Evolutionary conservation across 805 yeast genomes (phyloP).

Genomic region (Ogataea zsoltii): DNA sequence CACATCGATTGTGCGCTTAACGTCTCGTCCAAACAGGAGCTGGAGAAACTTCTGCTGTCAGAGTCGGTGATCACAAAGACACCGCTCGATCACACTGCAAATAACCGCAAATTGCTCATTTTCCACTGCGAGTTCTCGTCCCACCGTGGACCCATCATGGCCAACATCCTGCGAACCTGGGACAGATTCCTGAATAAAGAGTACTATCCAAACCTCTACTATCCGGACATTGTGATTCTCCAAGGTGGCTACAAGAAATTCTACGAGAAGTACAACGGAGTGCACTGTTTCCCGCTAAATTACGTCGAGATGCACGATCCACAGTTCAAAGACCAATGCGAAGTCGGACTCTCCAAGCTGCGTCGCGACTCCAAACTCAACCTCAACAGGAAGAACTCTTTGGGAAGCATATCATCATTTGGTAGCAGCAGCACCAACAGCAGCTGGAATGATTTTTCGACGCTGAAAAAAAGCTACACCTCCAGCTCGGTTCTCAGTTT

Average conservation of each 20-base stretch:
- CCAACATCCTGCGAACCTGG: constrained; percentile 76
- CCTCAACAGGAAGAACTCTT: constrained; percentile 29
- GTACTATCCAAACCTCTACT: constrained; percentile 76
- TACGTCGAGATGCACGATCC: constrained; percentile 86
- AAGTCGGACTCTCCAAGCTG: constrained; percentile 43
- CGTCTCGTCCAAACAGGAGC: constrained; percentile 64
- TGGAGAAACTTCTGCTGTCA: constrained; percentile 56
- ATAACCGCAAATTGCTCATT: constrained; percentile 52
- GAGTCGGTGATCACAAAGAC: constrained; percentile 18
- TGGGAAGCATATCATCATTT: constrained; percentile 9
- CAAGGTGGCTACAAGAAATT: constrained; percentile 91
- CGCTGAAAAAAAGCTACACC: constrained; percentile 20
- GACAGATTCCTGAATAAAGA: constrained; percentile 76
- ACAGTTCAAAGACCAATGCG: constrained; percentile 46
- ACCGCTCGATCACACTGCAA: constrained; percentile 27
- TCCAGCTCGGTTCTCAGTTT: constrained; percentile 26
- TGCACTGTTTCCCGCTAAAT: constrained; percentile 69
- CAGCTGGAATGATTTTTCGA: constrained; percentile 5
- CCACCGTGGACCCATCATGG: constrained; percentile 93
- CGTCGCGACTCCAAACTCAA: constrained; percentile 35
- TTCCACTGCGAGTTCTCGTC: constrained; percentile 96
- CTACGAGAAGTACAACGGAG: constrained; percentile 52
- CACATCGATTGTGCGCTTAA: constrained; percentile 85
- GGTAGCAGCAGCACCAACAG: constrained; percentile 1
- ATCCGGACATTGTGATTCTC: constrained; percentile 85